These are phyloP conservation scores for Fusarium liriodendri DNA, from an alignment of 2,329 filamentous ascomycete species.

Conservation along the genomic window DNA sequence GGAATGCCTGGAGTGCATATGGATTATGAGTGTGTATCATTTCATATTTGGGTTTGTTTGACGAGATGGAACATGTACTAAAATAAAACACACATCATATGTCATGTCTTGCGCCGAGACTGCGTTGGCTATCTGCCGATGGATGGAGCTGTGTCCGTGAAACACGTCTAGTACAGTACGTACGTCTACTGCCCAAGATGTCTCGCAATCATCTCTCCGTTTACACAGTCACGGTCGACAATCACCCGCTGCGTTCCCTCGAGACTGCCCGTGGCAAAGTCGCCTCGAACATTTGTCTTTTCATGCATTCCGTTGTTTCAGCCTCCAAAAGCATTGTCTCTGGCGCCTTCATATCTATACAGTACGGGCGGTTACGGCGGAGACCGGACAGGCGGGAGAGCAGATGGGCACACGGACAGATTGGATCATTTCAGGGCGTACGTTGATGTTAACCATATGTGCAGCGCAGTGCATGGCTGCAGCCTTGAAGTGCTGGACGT, in stretches of 20 bases:
- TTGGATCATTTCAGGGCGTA: slow-evolving; percentile 3
- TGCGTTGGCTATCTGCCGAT: background rate
- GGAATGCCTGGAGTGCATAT: background rate
- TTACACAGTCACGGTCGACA: background rate
- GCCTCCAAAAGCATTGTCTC: slow-evolving; percentile 12
- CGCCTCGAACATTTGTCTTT: slow-evolving; percentile 4
- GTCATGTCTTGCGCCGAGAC: background rate
- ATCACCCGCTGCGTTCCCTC: slow-evolving; percentile 7
- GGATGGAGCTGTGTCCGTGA: slow-evolving; percentile 8
- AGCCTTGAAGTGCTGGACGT: slow-evolving; percentile 3
- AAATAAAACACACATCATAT: background rate
- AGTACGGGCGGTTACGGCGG: slow-evolving; percentile 21
- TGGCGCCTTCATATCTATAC: slow-evolving; percentile 12
- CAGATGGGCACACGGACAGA: slow-evolving; percentile 5
- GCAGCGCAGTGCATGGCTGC: background rate
- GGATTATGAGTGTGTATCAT: background rate
- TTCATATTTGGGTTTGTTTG: background rate
- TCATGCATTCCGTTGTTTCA: slow-evolving; percentile 31
- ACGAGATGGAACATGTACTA: background rate
- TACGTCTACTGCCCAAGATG: slow-evolving; percentile 14
- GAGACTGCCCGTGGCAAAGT: slow-evolving; percentile 9
- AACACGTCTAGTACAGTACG: background rate
- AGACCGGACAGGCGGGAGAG: slow-evolving; percentile 27
- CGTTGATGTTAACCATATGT: background rate
- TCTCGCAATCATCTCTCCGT: slow-evolving; percentile 32